phyloP scores from a whole-genome alignment of 495 filamentous ascomycete species.

The Aspergillus carlsbadensis region DNA sequence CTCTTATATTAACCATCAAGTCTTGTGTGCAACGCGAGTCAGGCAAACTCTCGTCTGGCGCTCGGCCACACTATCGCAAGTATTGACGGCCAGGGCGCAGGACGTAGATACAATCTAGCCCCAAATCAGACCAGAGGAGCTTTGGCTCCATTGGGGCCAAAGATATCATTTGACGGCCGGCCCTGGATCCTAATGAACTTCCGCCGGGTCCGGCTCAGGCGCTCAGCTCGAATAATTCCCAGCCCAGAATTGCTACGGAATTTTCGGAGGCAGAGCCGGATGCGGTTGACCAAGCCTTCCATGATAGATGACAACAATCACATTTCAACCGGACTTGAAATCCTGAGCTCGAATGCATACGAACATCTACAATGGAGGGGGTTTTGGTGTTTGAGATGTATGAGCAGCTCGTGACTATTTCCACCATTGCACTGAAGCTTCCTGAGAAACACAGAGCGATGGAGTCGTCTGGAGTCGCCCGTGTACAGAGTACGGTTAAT shows the following conservation, averaged over 20 bases:
- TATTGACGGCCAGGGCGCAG: not conserved
- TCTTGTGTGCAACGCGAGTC: too few relatives aligned
- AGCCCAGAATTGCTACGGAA: not conserved
- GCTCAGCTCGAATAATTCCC: not conserved
- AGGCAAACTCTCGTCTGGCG: too few relatives aligned
- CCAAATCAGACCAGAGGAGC: not conserved
- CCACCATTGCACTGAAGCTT: slow-evolving; percentile 35
- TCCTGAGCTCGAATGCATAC: not conserved
- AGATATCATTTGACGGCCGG: not conserved
- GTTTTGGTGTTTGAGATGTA: slow-evolving; percentile 25
- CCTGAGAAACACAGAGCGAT: slow-evolving; percentile 29
- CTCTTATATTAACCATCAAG: too few relatives aligned
- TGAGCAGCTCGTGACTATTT: slow-evolving; percentile 42
- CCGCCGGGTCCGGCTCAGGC: too few relatives aligned
- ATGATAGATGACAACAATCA: not conserved
- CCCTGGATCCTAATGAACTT: too few relatives aligned
- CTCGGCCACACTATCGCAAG: not conserved
- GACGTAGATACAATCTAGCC: not conserved
- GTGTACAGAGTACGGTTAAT: slow-evolving; percentile 24
- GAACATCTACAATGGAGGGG: not conserved
- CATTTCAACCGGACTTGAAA: too few relatives aligned
- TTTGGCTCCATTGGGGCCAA: not conserved
- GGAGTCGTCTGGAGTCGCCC: slow-evolving; percentile 30
- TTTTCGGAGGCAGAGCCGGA: not conserved
- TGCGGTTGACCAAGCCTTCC: not conserved